phyloP scores from a whole-genome alignment of 2,329 filamentous ascomycete species.

The Orbilia oligospora region DNA sequence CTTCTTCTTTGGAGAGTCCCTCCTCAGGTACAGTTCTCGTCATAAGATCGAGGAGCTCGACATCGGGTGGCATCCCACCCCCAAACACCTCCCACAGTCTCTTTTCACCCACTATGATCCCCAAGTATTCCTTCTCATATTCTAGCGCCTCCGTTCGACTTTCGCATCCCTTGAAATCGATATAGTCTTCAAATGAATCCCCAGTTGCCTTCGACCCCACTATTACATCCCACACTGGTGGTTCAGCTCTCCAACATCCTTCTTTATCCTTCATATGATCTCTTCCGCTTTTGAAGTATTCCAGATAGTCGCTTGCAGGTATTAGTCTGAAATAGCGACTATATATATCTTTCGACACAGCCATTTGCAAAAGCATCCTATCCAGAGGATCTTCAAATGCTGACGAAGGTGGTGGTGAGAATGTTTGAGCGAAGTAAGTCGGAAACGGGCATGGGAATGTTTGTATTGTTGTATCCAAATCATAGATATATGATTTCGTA shows the following conservation, averaged over 20 bases:
- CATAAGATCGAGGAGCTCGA: slow-evolving; percentile 6
- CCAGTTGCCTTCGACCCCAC: slow-evolving; percentile 12
- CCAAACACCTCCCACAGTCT: slow-evolving; percentile 51
- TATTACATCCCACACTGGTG: slow-evolving; percentile 43
- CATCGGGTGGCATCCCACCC: slow-evolving; percentile 20
- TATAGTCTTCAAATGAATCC: slow-evolving; percentile 49
- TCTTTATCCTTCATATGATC: slow-evolving; percentile 61
- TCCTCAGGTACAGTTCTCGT: background rate
- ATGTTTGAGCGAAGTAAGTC: slow-evolving; percentile 61
- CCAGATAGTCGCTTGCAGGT: slow-evolving; percentile 56
- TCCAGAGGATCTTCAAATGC: slow-evolving; percentile 33
- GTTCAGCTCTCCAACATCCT: slow-evolving; percentile 31
- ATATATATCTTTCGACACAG: slow-evolving; percentile 30
- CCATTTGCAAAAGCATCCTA: slow-evolving; percentile 27
- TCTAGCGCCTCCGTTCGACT: background rate
- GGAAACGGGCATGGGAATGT: slow-evolving; percentile 61
- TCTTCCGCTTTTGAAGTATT: slow-evolving; percentile 61
- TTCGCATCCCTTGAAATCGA: slow-evolving; percentile 38
- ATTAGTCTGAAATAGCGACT: slow-evolving; percentile 60
- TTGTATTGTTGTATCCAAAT: slow-evolving; percentile 61
- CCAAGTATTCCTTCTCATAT: slow-evolving; percentile 38
- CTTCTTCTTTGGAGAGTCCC: background rate
- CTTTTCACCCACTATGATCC: slow-evolving; percentile 38
- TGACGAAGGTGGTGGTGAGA: slow-evolving; percentile 54
- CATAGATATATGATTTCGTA: slow-evolving; percentile 60